phyloP scores from a whole-genome alignment of 208 protist genomes.

The Tritrichomonas musculus region DNA sequence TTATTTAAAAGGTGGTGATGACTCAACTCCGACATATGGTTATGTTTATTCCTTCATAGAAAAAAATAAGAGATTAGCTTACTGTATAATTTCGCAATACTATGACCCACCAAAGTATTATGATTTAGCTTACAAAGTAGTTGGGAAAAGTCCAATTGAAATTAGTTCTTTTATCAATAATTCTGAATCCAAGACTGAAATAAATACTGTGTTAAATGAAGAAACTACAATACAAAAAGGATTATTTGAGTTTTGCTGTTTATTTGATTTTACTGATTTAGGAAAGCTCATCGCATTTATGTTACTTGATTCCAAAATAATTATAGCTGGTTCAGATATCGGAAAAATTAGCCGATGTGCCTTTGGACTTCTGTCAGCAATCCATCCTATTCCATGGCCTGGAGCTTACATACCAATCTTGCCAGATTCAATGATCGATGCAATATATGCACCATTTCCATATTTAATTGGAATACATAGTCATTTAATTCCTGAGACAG shows the following conservation, averaged over 20 bases:
- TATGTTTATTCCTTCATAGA: no score
- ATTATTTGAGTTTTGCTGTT: neutral
- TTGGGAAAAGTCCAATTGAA: no score
- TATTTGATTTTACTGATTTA: neutral
- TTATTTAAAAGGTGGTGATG: no score
- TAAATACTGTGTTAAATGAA: neutral
- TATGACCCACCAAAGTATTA: no score
- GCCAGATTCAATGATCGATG: neutral
- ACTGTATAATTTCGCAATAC: no score
- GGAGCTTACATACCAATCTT: neutral
- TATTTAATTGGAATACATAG: neutral
- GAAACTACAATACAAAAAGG: neutral
- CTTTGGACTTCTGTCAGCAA: neutral
- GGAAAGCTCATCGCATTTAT: neutral
- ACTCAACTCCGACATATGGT: no score
- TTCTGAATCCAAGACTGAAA: neutral
- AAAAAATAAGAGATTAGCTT: no score
- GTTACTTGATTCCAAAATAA: neutral
- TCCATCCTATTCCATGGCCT: neutral
- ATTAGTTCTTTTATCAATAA: no score
- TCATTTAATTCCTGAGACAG: neutral
- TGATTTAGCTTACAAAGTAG: no score
- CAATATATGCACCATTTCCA: conserved; percentile 23
- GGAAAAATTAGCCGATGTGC: neutral
- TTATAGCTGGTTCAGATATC: neutral